Base-by-base conservation (phyloP, 2,329 filamentous ascomycete species). In the Claviceps sp. region DNA sequence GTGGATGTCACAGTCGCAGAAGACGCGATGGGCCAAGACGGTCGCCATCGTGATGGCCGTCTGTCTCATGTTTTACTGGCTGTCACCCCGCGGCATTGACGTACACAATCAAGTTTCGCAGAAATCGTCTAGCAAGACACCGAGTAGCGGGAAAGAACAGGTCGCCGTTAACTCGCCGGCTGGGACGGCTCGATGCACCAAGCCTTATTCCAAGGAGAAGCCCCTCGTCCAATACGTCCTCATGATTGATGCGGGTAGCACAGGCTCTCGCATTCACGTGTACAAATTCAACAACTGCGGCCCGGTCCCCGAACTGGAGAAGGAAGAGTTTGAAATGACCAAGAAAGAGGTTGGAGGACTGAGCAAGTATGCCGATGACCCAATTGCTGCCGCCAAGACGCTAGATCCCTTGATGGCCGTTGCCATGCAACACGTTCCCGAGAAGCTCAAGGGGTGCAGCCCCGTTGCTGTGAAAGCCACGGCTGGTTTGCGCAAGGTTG, bases 241-340 rank as follows among this genome's bases (percentile, higher is more conserved):
- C 63, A 98, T 98, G 93, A 88, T 98, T 63, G 93, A 98, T 69
- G 93, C 93, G 47, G 93, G 93, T 61, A 97, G 90, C 74, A 97
- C 93, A 51, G 93, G 93, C 55, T 97, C 93, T 54, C 86, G 93
- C 61, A 96, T 98, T 65, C 94, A 98, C 73, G 89, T 97, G 54
- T 98, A 96, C 77, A 87, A 89, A 66, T 98, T 97, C 80, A 97
- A 97, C 77, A 97, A 97, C 74, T 98, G 91, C 72, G 93, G 90
- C 13, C 72, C 88, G 7, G 90, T 90, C n/a, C 93, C 93, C 26
- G 90, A 96, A 71, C 79, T 98, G 49, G 93, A 98, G 71, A 75
- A 82, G 64, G 93, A 98, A 66, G 78, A 87, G 53, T 98, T 98
- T 70, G 83, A 91, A 74, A 89, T 90, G 85, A 97, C 90, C 11